Evolutionary conservation across 2,329 filamentous ascomycete genomes (phyloP).

Genomic region (Ophiosphaerella herpotricha): DNA sequence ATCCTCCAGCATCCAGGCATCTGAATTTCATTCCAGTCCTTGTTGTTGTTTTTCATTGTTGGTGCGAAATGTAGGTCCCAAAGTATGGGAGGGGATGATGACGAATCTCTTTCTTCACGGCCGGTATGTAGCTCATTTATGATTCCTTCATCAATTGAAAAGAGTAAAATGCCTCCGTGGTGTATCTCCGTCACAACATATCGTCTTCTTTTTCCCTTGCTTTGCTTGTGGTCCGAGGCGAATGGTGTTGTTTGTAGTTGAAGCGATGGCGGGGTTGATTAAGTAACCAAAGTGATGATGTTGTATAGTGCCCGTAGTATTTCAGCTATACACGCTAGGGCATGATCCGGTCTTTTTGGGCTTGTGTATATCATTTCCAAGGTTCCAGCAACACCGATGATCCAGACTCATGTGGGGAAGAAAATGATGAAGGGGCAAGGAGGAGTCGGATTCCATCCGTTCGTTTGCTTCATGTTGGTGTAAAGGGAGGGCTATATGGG

Average conservation of each 20-base stretch:
- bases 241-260: conserved; percentile 23
- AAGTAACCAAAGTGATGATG: conserved; percentile 7
- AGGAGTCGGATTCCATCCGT: no score
- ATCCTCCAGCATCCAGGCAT: conserved; percentile 1
- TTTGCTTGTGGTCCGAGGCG: conserved; percentile 33
- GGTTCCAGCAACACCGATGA: no score
- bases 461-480: no score
- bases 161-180: conserved; percentile 9
- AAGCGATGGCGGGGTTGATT: conserved; percentile 28
- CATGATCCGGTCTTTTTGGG: conserved; percentile 6
- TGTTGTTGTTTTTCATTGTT: neutral
- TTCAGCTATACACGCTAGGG: conserved; percentile 7
- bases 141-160: conserved; percentile 1
- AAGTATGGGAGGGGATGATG: no score
- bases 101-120: conserved; percentile 12
- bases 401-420: no score
- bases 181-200: neutral
- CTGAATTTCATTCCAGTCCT: neutral
- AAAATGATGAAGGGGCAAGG: no score
- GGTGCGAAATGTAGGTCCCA: conserved; percentile 1
- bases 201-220: conserved; percentile 16
- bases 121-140: conserved; percentile 9
- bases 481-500: no score
- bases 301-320: conserved; percentile 12
- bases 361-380: neutral